phyloP scores from a whole-genome alignment of 225 moss, liverwort and hornwort species.

The Marchantia paleacea region DNA sequence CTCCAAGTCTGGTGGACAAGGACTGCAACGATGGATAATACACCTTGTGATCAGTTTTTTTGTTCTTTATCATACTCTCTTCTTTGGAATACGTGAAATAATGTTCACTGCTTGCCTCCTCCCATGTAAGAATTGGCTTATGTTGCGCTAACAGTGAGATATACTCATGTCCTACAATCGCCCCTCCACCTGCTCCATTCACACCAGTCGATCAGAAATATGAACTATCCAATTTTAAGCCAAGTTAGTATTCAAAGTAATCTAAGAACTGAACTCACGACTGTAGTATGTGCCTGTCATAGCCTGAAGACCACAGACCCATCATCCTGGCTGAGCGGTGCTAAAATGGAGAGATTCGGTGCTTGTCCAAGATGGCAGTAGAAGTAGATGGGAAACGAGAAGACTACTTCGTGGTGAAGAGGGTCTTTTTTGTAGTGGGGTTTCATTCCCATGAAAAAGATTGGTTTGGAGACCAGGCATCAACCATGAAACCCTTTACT shows the following conservation, averaged over 20 bases:
- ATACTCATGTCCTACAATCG: constrained; percentile 64
- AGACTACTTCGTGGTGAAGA: no score
- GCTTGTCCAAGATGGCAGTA: no score
- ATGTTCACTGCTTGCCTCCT: constrained; percentile 72
- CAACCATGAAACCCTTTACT: no score
- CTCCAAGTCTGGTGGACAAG: constrained; percentile 54
- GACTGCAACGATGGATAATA: constrained; percentile 83
- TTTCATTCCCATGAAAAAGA: no score
- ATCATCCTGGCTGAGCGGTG: no score
- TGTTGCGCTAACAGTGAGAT: constrained; percentile 55
- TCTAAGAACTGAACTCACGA: no score
- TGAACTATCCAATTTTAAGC: no score
- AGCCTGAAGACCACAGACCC: not conserved
- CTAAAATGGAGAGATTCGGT: no score
- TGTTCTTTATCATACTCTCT: constrained; percentile 28
- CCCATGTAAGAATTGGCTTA: constrained; percentile 70
- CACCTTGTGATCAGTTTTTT: constrained; percentile 47
- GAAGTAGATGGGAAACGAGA: no score
- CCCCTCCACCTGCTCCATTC: constrained; percentile 64
- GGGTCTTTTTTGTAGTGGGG: no score
- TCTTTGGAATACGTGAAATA: constrained; percentile 53
- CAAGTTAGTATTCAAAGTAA: no score
- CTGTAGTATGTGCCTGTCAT: not conserved
- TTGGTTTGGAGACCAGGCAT: no score
- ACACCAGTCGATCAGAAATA: not conserved